phyloP scores from a whole-genome alignment of 331 rosid genomes.

The Telfairia occidentalis region DNA sequence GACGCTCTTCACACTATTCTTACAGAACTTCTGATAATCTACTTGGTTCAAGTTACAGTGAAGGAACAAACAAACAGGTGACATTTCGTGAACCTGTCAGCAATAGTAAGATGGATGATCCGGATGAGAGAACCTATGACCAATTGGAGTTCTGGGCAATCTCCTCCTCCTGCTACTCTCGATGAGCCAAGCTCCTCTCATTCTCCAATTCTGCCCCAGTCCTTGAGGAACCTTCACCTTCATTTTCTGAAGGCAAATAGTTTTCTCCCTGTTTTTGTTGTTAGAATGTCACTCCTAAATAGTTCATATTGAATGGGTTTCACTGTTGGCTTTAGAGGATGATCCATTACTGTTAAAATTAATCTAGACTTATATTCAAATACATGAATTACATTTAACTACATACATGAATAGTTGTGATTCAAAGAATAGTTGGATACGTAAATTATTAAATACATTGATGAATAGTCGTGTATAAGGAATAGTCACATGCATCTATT shows the following conservation, averaged over 20 bases:
- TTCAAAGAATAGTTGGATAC: no score
- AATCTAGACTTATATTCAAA: no score
- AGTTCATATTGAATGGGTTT: slow-evolving; percentile 20
- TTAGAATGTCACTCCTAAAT: slow-evolving; percentile 5
- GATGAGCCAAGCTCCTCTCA: slow-evolving; percentile 66
- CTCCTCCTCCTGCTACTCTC: slow-evolving; percentile 44
- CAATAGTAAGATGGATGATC: slow-evolving; percentile 57
- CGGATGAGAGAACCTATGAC: slow-evolving; percentile 55
- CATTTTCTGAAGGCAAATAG: slow-evolving; percentile 68
- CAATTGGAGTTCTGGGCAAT: slow-evolving; percentile 57
- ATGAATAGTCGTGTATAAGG: no score
- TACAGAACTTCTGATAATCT: slow-evolving; percentile 26
- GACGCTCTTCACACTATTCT: slow-evolving; percentile 25
- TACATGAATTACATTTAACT: no score
- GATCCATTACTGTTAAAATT: slow-evolving; percentile 92
- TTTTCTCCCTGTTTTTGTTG: slow-evolving; percentile 12
- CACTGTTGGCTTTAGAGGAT: slow-evolving; percentile 63
- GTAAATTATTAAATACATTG: no score
- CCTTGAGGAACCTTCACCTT: slow-evolving; percentile 87
- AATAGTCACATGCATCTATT: no score
- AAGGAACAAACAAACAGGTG: slow-evolving; percentile 66
- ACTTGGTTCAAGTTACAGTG: slow-evolving; percentile 36
- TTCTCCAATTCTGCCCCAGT: slow-evolving; percentile 72
- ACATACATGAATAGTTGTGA: no score
- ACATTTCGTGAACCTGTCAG: slow-evolving; percentile 70